Conservation (phyloP, 495 filamentous ascomycete genomes). For the Cenococcum geophilum region DNA sequence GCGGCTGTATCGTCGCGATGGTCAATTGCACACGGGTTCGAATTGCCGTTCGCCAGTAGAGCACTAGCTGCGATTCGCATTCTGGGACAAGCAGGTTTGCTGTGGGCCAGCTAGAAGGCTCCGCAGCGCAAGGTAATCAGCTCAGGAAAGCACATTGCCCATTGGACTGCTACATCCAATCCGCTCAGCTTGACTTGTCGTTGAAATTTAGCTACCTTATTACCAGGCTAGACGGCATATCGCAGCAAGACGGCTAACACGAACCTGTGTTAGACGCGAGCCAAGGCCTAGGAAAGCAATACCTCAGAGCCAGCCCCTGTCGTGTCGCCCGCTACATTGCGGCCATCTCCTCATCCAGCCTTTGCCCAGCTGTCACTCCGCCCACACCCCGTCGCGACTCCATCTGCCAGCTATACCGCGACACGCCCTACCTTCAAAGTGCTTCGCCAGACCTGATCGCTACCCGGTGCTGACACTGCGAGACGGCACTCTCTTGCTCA, state of each 20-base stretch:
- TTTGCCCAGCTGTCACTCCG: neutral
- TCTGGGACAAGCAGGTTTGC: no score
- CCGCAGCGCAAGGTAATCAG: no score
- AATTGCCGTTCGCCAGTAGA: no score
- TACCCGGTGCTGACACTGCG: neutral
- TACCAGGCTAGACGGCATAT: slow-evolving; percentile 9
- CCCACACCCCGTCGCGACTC: neutral
- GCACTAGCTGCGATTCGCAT: no score
- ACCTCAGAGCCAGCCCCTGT: slow-evolving; percentile 22
- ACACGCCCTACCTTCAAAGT: neutral
- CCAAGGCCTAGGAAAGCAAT: slow-evolving; percentile 16
- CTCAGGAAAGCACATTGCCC: neutral
- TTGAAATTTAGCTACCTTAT: neutral
- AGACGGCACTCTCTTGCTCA: neutral
- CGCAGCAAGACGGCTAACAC: slow-evolving; percentile 12
- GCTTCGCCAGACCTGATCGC: neutral
- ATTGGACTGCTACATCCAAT: slow-evolving; percentile 5
- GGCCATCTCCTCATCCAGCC: slow-evolving; percentile 2
- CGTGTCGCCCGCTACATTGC: slow-evolving; percentile 10
- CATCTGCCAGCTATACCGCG: neutral
- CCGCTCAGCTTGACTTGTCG: slow-evolving; percentile 6
- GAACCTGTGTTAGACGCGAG: slow-evolving; percentile 8
- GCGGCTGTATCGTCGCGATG: no score
- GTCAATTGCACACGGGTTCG: no score
- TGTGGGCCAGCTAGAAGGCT: no score